A percentile compares a stretch with the other conserved stretches of the same genome.
These are phyloP conservation scores for Strobilomyces confusus DNA, from an alignment of 768 basidiomycete species.

Conservation along the genomic window DNA sequence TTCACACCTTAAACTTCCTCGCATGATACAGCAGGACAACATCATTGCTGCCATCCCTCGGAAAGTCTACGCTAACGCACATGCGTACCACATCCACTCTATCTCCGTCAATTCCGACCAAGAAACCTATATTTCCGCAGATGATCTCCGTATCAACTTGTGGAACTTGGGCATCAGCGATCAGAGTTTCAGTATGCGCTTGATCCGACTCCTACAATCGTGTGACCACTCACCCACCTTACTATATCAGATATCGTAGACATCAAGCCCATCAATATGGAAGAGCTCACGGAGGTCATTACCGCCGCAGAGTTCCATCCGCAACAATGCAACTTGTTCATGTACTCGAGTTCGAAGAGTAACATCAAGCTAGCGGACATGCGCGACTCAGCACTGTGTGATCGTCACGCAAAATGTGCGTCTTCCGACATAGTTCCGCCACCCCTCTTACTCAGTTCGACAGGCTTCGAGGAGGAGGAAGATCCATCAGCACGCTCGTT, in stretches of 20 bases:
- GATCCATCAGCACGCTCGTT: constrained; percentile 96
- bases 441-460: constrained; percentile 11
- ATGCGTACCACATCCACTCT: constrained; percentile 99
- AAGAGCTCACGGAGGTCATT: constrained; percentile 98
- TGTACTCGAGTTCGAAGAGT: constrained; percentile 99
- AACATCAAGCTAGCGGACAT: constrained; percentile 99
- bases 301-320: constrained; percentile 99
- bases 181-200: constrained; percentile 92
- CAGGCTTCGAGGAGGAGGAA: constrained; percentile 99
- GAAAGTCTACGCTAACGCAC: constrained; percentile 98
- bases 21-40: constrained; percentile 91
- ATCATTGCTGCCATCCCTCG: constrained; percentile 98
- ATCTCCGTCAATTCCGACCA: constrained; percentile 99
- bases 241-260: constrained; percentile 85
- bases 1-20: constrained; percentile 77
- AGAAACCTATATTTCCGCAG: constrained; percentile 99
- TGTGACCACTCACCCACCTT: constrained; percentile 1
- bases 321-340: constrained; percentile 94
- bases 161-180: constrained; percentile 99
- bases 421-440: constrained; percentile 12
- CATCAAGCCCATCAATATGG: constrained; percentile 99
- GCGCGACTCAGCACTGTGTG: constrained; percentile 96
- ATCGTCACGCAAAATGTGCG: constrained; percentile 93
- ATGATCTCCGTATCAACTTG: constrained; percentile 93
- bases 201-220: constrained; percentile 1